Evolutionary conservation across 176 grass and related monocot species (phyloP), one percentile per base, ranked within the genome.

Genomic region (Phragmites australis): DNA sequence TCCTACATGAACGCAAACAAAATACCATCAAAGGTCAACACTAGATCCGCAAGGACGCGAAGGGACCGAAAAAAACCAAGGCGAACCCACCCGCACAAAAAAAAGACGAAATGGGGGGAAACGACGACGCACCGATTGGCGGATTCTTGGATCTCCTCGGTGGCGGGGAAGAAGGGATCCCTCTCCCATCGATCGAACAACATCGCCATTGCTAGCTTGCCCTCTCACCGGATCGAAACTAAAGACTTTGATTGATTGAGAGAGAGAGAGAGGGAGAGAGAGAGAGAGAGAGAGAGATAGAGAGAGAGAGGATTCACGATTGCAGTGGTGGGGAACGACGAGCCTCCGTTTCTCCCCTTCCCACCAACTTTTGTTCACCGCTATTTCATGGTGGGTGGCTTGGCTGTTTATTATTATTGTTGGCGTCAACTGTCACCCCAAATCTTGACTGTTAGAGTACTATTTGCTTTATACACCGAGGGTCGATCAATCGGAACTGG

Each of bases 141-240:
- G 29, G 94, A 94, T 68, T 90, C 85, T 75, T 97, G 91, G 54
- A 94, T 91, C 85, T 97, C 94, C 91, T 97, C 94, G 26, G 94
- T 87, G 46, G 91, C 89, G 15, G 70, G 79, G 77, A 97, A 97
- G 87, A 97, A 97, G 46, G 91, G 91, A 48, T 97, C 94, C 79
- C 92, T 97, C 89, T 97, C 91, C 94, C 94, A 97, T 42, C 87
- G 87, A 73, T 97, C 94, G 74, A 94, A 97, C 55, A 87, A 89
- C 72, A 90, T 93, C 16, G 91, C 88, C 93, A 97, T 97, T 37
- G 22, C 70, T 72, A 72, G 37, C 31, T 27, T 43, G 18, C 58
- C 61, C 2, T 13, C 17, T 18, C 6, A 11, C 29, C 23, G 69
- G 70, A 74, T 41, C 76, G 71, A n/a, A 68, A 56, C 48, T 29